Evolutionary conservation across 2,329 filamentous ascomycete genomes (phyloP), one percentile per base, ranked within the genome.

Genomic region (Rhinocladiella similis): DNA sequence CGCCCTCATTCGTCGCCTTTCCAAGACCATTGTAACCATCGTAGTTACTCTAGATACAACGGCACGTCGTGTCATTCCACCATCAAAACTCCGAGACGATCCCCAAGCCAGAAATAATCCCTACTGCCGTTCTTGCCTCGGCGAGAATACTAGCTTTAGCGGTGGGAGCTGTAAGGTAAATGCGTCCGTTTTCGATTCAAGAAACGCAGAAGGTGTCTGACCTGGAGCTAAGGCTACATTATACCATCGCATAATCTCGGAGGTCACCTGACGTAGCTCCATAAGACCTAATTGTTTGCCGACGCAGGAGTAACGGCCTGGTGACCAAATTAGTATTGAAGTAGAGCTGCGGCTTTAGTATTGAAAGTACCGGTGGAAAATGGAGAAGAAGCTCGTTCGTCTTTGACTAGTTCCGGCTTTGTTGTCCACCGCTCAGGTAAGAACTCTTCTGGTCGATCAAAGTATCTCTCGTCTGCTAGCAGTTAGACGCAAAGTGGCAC

Each of bases 361-460:
- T 27, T 27, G 25, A 4, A 27, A 3, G 4, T 27, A 27, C 76
- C 76, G 47, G 75, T 77, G 5, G 75, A 65, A 33, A 72, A 75
- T 0, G 73, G 73, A 1, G 58, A 53, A 53, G 65, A 72, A 1
- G 67, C 70, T 1, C 61, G 56, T 19, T 47, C 42, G 45, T 74
- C 67, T 20, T 61, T 65, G 13, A 69, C 57, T 54, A 75, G 54
- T 19, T 74, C 68, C 2, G 67, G 67, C 7, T 54, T 57, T 3
- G 66, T 67, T 1, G 67, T 72, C 73, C 73, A 75, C 33, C 73
- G 63, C 43, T 75, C 72, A 2, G 73, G 73, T 5, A 75, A 65
- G 39, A 74, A 75, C 19, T 72, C 67, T 1, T 59, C 53, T 18
- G 55, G 55, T 46, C 19, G 46, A 14, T 3, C 33, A 38, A 54